These are phyloP conservation scores for Eucalyptus grandis DNA, from an alignment of 345 rosid genomes.

Conservation along the genomic window DNA sequence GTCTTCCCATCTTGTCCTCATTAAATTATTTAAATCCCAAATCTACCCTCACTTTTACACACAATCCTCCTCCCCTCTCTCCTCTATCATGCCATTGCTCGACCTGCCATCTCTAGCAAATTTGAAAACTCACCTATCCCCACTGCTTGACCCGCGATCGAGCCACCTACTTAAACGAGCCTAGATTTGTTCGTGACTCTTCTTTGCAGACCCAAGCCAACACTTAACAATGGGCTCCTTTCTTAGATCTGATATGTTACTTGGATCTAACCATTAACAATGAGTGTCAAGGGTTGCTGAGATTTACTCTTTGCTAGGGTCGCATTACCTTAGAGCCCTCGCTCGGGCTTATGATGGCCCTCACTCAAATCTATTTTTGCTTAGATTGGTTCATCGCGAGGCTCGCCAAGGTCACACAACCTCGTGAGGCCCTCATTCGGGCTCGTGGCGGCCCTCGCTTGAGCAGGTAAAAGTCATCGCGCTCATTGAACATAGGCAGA, in stretches of 20 bases:
- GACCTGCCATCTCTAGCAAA: background rate
- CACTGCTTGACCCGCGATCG: accelerated
- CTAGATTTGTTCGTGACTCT: background rate
- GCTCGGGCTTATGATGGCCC: accelerated
- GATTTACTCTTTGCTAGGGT: background rate
- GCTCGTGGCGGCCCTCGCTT: background rate
- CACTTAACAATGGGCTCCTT: background rate
- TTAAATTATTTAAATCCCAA: too few relatives aligned
- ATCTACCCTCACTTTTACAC: background rate
- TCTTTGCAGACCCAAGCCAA: background rate
- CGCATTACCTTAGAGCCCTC: background rate
- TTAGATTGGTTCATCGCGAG: accelerated
- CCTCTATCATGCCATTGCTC: background rate
- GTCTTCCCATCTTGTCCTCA: background rate
- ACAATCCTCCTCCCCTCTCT: background rate
- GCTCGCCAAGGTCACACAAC: background rate
- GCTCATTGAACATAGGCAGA: background rate
- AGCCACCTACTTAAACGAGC: background rate
- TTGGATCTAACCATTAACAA: background rate
- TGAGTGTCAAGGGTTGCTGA: accelerated
- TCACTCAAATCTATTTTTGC: background rate
- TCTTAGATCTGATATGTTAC: background rate
- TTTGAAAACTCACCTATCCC: background rate
- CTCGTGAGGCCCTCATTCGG: accelerated
- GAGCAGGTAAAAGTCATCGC: background rate